Evolutionary conservation across 192 early-diverging fungal genomes (phyloP), one percentile per base, ranked within the genome.

Genomic region (Neocallimastix lanati): DNA sequence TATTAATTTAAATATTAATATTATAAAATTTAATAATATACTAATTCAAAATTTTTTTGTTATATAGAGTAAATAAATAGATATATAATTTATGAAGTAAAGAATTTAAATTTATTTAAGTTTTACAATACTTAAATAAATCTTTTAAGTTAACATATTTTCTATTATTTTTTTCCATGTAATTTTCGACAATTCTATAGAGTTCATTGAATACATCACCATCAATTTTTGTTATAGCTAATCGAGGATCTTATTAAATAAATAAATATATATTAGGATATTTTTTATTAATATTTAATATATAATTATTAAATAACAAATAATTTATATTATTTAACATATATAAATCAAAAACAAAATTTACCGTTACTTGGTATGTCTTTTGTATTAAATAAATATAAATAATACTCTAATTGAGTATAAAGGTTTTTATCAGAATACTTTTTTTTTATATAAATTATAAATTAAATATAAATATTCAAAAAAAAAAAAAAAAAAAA

Each of bases 361-460:
- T 81, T 77, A 78, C 35, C 13, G 38, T 78, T 28, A 12, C 78
- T 40, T 77, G 80, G 76, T 29, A 84, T 79, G 78, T 88, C 85
- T 29, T 89, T 82, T n/a, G 80, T 77, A 76, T 92, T 85, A 82
- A 96, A 93, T 58, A 96, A 83, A 30, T 86, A 85, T 37, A 88
- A 86, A 80, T 89, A 93, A 81, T 93, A 98, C 77, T 87, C 85
- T 29, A 98, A 80, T 86, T 98, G 96, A 29, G 88, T 92, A 83
- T 95, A 94, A 12, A 98, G 85, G 81, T 79, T 80, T 36, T 84
- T 86, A 81, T 96, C 95, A 29, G 91, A 85, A 81, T 92, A 96
- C 89, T 93, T 80, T n/a, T 80, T 80, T 18, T 76, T 11, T 28
- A 11, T 13, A 12, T 28, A 29, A 28, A 27, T 9, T 13, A 0